Base-by-base conservation (phyloP, 148 eudicot species). In the Polygonum aviculare region DNA sequence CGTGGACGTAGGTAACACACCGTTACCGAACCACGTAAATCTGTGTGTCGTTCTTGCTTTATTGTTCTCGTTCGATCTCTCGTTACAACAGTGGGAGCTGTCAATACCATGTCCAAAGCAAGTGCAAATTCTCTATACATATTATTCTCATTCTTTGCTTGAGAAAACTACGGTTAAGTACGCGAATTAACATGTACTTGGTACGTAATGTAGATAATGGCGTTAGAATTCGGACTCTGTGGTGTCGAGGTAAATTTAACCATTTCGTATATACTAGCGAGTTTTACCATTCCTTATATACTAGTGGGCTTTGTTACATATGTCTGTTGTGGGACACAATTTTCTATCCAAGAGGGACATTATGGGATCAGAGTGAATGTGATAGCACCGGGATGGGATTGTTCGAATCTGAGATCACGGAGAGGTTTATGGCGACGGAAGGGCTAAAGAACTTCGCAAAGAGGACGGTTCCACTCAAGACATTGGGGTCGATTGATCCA, bases 401-500 rank as follows among this genome's bases (percentile, higher is more conserved):
- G 16, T 89, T 91, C 75, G 82, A 52, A 67, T 88, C 93, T 6
- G 97, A 91, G 83, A 89, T 88, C 71, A 91, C 92, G 0, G 87
- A 85, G 76, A 84, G 44, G 19, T 85, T 91, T 0, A 60, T 91
- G 79, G 78, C 81, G 45, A 89, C 84, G 67, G 85, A 89, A 5
- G 84, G 93, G 93, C 79, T 89, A 6, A 79, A 80, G 52, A 88
- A 78, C 1, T 84, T 85, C 2, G 85, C 76, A 12, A 10, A 8
- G 40, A 86, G 16, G 78, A 80, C 80, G 0, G 74, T 80, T 11
- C 93, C 90, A 38, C 72, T 91, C 14, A 78, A 48, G 77, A 81
- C 77, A 40, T 73, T 11, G 40, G 89, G 92, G 33, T 79, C 89
- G 18, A 57, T 76, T n/a, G 86, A 91, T 80, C 93, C 97, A 2